Conservation (phyloP, 352 stramenopile genomes). For the Globisporangium spinosum region DNA sequence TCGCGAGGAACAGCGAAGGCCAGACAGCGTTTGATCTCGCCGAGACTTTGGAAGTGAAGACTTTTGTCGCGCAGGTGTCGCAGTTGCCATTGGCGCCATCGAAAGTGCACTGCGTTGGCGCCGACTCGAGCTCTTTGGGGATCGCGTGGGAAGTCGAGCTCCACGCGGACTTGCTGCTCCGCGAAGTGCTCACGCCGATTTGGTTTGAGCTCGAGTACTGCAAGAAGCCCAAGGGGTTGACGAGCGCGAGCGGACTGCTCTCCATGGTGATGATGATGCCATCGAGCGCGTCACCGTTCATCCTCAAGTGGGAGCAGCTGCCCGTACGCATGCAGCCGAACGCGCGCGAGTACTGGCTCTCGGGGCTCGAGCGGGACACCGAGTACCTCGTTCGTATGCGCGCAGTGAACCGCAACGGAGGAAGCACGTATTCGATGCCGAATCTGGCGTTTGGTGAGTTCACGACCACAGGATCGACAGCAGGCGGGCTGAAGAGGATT, state of each 20-base stretch:
- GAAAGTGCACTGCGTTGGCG: conserved; percentile 41
- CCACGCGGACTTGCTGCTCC: conserved; percentile 26
- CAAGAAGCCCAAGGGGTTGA: conserved; percentile 47
- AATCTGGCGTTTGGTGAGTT: conserved; percentile 42
- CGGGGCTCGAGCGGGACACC: conserved; percentile 42
- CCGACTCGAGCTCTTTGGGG: conserved; percentile 45
- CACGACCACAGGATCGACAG: conserved; percentile 24
- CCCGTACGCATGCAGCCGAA: conserved; percentile 43
- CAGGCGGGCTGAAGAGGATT: conserved; percentile 4
- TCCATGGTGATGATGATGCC: conserved; percentile 53
- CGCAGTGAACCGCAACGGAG: conserved; percentile 56
- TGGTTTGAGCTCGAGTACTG: conserved; percentile 62
- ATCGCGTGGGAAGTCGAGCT: conserved; percentile 53
- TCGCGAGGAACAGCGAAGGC: conserved; percentile 37
- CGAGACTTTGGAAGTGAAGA: conserved; percentile 29
- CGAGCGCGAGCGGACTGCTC: conserved; percentile 41
- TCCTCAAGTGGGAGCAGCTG: conserved; percentile 55
- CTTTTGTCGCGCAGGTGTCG: conserved; percentile 41
- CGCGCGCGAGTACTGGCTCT: conserved; percentile 56
- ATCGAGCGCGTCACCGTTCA: conserved; percentile 16
- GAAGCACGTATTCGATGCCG: conserved; percentile 49
- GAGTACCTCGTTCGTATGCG: conserved; percentile 66
- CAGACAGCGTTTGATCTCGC: conserved; percentile 45
- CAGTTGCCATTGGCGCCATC: conserved; percentile 31
- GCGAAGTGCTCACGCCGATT: conserved; percentile 35